Base-by-base conservation (phyloP, 441 rosid genomes). In the Euphorbia celastroides region DNA sequence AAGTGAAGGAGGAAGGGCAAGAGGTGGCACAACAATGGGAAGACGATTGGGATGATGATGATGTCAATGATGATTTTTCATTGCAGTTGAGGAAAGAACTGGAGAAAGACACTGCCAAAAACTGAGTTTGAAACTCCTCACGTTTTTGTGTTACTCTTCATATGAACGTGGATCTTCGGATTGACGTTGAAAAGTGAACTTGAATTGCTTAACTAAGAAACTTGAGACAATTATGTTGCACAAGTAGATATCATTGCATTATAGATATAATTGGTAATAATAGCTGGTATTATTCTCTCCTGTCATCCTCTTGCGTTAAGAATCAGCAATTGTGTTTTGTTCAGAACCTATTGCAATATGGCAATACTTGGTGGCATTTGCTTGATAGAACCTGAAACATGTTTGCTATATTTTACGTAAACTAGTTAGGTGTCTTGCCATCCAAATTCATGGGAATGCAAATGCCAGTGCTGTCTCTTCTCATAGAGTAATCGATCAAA, bases 31-130 rank as follows among this genome's bases (percentile, higher is more conserved):
- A 88, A 73, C 96, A 93, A 65, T 93, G 98, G 96, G 96, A 88
- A 72, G 98, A 93, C 60, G 98, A 93, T 36, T 93, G 97, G 98
- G 98, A 93, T 73, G 98, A 93, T 77, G 97, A 88, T 60, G 97
- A 93, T 74, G 96, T 88, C 58, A 90, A 66, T 44, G 93, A 93
- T 54, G 95, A 93, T 67, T 93, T 93, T 88, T 93, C 98, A 0
- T 76, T 77, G 71, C 97, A 93, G 84, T 77, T 87, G 69, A 84
- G 84, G 83, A 88, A 68, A 80, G 96, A 93, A 61, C 78, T 93
- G 54, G 97, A 88, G 73, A 83, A 55, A 64, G 76, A 72, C 71
- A 55, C 66, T 16, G 81, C 76, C 57, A 87, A 90, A 74, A 82
- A 76, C 64, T 88, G 71, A 82, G 57, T 51, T 17, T 7, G 48